Evolutionary conservation across 1,139 yeast genomes (phyloP), one percentile per base, ranked within the genome.

Genomic region (Scheffersomyces stambukii): DNA sequence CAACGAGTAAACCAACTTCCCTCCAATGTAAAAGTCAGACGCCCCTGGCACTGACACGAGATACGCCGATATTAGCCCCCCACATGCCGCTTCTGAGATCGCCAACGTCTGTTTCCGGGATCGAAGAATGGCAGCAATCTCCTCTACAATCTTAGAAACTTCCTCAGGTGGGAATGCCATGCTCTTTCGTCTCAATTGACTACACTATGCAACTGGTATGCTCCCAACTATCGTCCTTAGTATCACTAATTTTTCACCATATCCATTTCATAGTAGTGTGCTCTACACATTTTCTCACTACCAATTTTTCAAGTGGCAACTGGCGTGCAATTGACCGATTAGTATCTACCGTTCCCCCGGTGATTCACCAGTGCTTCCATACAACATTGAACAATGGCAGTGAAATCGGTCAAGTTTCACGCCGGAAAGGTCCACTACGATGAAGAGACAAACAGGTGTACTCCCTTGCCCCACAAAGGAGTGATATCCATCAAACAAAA

Each of bases 81-180:
- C 95, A 54, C 95, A 85, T 0, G 95, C 94, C 7, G 93, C 88
- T 48, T 85, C 95, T 4, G 89, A 77, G 3, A 83, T 79, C 1
- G 93, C 83, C 24, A 85, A 59, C 1, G 94, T 82, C 47, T 79
- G 78, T 5, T 67, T 57, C 13, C 77, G 60, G 9, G 54, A 48
- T 17, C 73, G 55, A 23, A 84, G 64, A 8, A 77, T 60, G 22
- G 52, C 53, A 0, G 93, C 80, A 24, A 84, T 82, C 45, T 64
- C 60, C 5, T 50, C 45, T 4, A 82, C 86, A 9, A 77, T 57
- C 13, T 41, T 48, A 25, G 61, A 52, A 5, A 81, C 60, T 16
- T 72, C 75, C 8, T 52, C 51, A 2, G 89, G 85, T 9, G 91
- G 91, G 45, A 82, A 83, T 28, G 54, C 50, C 74, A 68, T 68